Percentiles rank a stretch among this genome's conserved stretches.
Evolutionary conservation across 805 yeast species (phyloP).

Genomic region (Metschnikowia reukaufii): DNA sequence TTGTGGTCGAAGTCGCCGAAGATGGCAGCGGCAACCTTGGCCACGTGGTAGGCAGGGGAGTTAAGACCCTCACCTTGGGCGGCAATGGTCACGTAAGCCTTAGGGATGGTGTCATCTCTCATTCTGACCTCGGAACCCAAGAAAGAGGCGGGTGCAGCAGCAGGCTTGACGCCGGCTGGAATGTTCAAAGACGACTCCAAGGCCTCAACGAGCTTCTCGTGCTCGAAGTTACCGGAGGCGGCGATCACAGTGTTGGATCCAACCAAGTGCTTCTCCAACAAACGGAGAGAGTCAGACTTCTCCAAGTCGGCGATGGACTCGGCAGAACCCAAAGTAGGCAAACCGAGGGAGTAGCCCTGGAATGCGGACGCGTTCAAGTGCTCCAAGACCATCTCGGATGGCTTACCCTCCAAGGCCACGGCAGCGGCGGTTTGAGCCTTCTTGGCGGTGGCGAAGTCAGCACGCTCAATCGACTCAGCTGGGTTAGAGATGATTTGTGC

Average conservation of each 20-base stretch:
- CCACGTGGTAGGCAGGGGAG: constrained; percentile 66
- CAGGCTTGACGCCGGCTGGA: constrained; percentile 51
- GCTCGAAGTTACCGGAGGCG: constrained; percentile 68
- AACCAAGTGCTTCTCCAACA: constrained; percentile 56
- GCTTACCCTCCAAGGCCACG: constrained; percentile 54
- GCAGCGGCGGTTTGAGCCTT: constrained; percentile 46
- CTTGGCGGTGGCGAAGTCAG: constrained; percentile 50
- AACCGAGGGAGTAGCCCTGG: constrained; percentile 79
- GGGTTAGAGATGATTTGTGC: constrained; percentile 44
- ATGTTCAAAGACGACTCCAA: constrained; percentile 53
- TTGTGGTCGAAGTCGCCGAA: constrained; percentile 54
- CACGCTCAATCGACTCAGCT: constrained; percentile 39
- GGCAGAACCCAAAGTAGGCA: constrained; percentile 73
- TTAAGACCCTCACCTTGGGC: constrained; percentile 66
- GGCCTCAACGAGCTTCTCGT: constrained; percentile 66
- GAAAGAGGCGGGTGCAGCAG: constrained; percentile 57
- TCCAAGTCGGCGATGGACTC: constrained; percentile 63
- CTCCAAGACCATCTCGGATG: constrained; percentile 60
- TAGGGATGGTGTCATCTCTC: constrained; percentile 84
- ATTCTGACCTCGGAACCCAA: constrained; percentile 84
- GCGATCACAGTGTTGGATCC: constrained; percentile 68
- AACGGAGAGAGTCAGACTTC: constrained; percentile 55
- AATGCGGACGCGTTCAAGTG: constrained; percentile 82
- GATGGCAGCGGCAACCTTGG: constrained; percentile 70
- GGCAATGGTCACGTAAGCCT: constrained; percentile 75